Base-by-base conservation (phyloP, 2,329 filamentous ascomycete genomes). In the Madurella mycetomatis region DNA sequence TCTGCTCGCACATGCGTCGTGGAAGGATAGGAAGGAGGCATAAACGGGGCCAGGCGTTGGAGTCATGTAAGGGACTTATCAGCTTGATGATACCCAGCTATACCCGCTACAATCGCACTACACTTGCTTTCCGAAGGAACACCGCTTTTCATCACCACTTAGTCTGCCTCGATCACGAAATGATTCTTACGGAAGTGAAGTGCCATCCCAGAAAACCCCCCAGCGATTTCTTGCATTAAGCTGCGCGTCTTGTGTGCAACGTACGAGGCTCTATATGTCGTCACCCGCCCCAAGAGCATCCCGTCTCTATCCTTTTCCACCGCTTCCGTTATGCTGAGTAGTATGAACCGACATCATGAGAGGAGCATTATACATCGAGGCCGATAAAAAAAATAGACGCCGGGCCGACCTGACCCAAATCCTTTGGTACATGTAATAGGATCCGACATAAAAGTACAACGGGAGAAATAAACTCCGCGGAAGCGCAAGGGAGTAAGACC, bases 351-450 rank as follows among this genome's bases (percentile, higher is more conserved):
- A 61, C 53, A 60, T 63, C 59, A 58, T 63, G 61, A 63, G 61
- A 58, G 61, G 61, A 63, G 61, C 61, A 63, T 63, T 63, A 63
- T 60, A 62, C 58, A 60, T 58, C 48, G 25, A 25, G 25, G 7
- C 25, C 40, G 13, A 46, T 30, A 42, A 54, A 39, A 31, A 42
- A 40, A 41, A 51, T 41, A 56, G 54, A 57, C 50, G 57, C 57
- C 53, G 42, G 40, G 30, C 47, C 50, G 45, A 51, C 52, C 46
- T 41, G 37, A 44, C 49, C 42, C 45, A 41, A n/a, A 32, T 47
- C 11, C 45, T 43, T 41, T 49, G 48, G 49, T 25, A 44, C 46
- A 17, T 43, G 52, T 40, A 31, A 41, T 17, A 15, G 42, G 40
- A 50, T 53, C 48, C 49, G 41, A 50, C 31, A 46, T 60, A 47